A percentile compares a stretch with the other conserved stretches of the same genome.
Evolutionary conservation across 495 filamentous ascomycete species (phyloP).

Genomic region (Daldinia loculata): DNA sequence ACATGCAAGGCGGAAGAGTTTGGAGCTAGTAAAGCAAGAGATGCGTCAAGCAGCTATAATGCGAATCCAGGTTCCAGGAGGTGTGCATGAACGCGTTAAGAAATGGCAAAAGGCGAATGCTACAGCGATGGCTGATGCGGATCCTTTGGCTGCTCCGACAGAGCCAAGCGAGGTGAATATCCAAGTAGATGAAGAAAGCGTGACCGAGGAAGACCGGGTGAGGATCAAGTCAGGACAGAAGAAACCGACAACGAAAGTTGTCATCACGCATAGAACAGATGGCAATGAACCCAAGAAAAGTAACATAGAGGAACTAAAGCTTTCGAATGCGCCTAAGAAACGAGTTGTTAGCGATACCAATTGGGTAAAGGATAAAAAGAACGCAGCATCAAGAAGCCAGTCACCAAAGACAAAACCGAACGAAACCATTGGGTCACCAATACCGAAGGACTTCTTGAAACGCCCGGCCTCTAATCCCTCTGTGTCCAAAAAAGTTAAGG

Average conservation of each 20-base stretch:
- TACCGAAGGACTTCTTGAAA: conserved; percentile 62
- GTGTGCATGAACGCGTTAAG: conserved; percentile 73
- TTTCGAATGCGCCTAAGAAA: conserved; percentile 67
- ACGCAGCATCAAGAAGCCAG: conserved; percentile 51
- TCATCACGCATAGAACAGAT: conserved; percentile 11
- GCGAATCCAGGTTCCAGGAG: conserved; percentile 57
- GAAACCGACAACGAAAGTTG: conserved; percentile 44
- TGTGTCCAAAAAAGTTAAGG: conserved; percentile 59
- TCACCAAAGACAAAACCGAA: conserved; percentile 50
- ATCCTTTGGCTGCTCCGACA: conserved; percentile 50
- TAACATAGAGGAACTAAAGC: conserved; percentile 38
- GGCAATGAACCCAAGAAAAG: conserved; percentile 31
- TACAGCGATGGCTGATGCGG: conserved; percentile 57
- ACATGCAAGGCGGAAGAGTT: conserved; percentile 54
- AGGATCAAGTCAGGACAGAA: conserved; percentile 57
- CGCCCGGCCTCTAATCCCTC: conserved; percentile 59
- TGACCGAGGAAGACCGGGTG: conserved; percentile 59
- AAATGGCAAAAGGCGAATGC: conserved; percentile 79
- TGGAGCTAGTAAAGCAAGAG: conserved; percentile 58
- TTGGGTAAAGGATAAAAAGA: conserved; percentile 66
- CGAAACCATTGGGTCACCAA: conserved; percentile 47
- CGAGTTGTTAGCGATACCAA: conserved; percentile 82
- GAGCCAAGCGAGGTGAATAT: conserved; percentile 57
- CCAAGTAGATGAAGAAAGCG: conserved; percentile 56
- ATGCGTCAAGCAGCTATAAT: conserved; percentile 59